These are phyloP conservation scores for Ceratocystis ficicola DNA, from an alignment of 2,329 filamentous ascomycete genomes.

Conservation along the genomic window DNA sequence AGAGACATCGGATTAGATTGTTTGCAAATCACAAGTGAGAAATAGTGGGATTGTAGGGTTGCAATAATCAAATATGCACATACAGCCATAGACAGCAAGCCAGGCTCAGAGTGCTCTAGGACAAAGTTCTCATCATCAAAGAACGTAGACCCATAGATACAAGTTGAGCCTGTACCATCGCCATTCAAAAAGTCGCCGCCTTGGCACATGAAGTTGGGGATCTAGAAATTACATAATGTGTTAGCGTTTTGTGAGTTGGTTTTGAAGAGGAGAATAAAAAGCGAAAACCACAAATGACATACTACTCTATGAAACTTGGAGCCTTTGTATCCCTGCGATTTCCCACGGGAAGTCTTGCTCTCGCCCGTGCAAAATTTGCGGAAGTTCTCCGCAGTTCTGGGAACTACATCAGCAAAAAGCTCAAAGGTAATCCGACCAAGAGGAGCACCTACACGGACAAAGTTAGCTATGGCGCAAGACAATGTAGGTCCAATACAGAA, in stretches of 20 bases:
- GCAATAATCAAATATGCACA: conserved; percentile 29
- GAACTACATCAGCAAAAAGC: conserved; percentile 72
- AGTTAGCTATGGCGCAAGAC: neutral
- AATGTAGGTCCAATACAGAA: neutral
- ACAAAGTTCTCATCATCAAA: conserved; percentile 88
- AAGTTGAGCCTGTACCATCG: conserved; percentile 77
- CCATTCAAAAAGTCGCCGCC: conserved; percentile 92
- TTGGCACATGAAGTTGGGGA: conserved; percentile 95
- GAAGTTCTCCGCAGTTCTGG: conserved; percentile 91
- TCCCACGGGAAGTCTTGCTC: conserved; percentile 61
- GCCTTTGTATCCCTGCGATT: conserved; percentile 86
- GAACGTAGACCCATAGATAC: conserved; percentile 72
- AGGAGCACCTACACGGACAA: conserved; percentile 52
- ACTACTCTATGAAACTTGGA: conserved; percentile 91
- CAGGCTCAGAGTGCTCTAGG: conserved; percentile 64
- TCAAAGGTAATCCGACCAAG: conserved; percentile 83
- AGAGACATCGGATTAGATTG: neutral
- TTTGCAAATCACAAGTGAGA: conserved; percentile 1
- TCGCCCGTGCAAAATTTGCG: conserved; percentile 95
- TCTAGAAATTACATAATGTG: conserved; percentile 38
- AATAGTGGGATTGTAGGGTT: neutral
- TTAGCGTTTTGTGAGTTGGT: neutral
- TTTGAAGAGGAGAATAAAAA: neutral
- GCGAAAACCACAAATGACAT: conserved; percentile 22
- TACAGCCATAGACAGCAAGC: conserved; percentile 87